Evolutionary conservation across 768 basidiomycete genomes (phyloP).

Genomic region (Termitomyces heimii): DNA sequence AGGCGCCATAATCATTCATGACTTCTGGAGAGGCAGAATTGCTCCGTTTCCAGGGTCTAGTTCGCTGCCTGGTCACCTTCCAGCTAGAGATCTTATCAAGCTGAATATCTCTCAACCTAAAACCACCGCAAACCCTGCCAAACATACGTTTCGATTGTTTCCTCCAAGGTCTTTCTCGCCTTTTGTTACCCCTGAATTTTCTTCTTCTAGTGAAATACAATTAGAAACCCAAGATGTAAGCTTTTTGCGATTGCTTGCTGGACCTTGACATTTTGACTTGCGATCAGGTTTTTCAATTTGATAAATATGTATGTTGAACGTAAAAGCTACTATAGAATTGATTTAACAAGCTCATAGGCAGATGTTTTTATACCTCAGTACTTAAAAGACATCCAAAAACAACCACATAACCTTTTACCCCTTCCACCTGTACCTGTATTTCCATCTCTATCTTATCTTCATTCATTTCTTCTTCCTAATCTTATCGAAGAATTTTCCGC

Average conservation of each 20-base stretch:
- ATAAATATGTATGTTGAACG: slow-evolving; percentile 36
- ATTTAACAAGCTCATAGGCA: slow-evolving; percentile 24
- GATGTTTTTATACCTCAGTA: slow-evolving; percentile 43
- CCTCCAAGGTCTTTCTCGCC: slow-evolving; percentile 15
- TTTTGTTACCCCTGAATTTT: slow-evolving; percentile 3
- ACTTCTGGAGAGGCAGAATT: slow-evolving; percentile 35
- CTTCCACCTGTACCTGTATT: slow-evolving; percentile 37
- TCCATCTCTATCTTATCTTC: slow-evolving; percentile 34
- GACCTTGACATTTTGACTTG: background rate
- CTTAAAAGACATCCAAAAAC: slow-evolving; percentile 43
- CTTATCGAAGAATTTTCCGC: slow-evolving; percentile 24
- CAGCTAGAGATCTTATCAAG: slow-evolving; percentile 14
- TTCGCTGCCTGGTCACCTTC: slow-evolving; percentile 27
- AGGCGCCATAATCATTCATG: slow-evolving; percentile 19
- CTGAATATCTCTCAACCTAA: slow-evolving; percentile 14
- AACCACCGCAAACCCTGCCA: slow-evolving; percentile 3
- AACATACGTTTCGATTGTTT: slow-evolving; percentile 10
- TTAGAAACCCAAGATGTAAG: slow-evolving; percentile 12
- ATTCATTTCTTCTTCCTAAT: slow-evolving; percentile 32
- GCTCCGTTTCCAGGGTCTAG: slow-evolving; percentile 36
- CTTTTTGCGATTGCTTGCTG: background rate
- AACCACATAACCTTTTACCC: slow-evolving; percentile 33
- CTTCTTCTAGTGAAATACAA: background rate
- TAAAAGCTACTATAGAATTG: background rate
- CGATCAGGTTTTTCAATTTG: slow-evolving; percentile 23